A percentile compares a stretch with the other conserved stretches of the same genome.
phyloP scores from a whole-genome alignment of 345 rosid genomes.

The Hypericum perforatum region DNA sequence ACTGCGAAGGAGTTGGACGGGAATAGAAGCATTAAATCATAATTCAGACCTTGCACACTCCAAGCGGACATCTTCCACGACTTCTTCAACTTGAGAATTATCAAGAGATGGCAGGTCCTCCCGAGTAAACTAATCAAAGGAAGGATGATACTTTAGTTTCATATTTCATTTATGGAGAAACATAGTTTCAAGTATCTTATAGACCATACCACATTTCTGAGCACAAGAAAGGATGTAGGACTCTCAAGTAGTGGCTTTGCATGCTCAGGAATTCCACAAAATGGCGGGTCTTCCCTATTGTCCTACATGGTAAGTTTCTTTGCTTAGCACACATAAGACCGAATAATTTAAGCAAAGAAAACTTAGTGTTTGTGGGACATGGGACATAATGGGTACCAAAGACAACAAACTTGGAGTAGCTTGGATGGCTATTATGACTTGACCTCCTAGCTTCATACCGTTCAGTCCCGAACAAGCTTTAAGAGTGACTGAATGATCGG shows the following conservation, averaged over 20 bases:
- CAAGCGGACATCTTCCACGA: slow-evolving; percentile 71
- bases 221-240: slow-evolving; percentile 67
- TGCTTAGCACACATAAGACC: slow-evolving; percentile 18
- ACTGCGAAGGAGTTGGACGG: slow-evolving; percentile 1
- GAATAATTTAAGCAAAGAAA: slow-evolving; percentile 4
- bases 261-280: slow-evolving; percentile 55
- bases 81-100: slow-evolving; percentile 53
- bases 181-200: not conserved
- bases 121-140: slow-evolving; percentile 41
- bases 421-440: slow-evolving; percentile 68
- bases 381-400: slow-evolving; percentile 32
- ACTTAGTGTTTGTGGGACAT: not conserved
- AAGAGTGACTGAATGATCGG: slow-evolving; percentile 51
- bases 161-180: not conserved
- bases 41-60: slow-evolving; percentile 71
- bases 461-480: slow-evolving; percentile 86
- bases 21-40: slow-evolving; percentile 16
- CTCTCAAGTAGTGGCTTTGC: slow-evolving; percentile 72
- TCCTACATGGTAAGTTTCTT: slow-evolving; percentile 31
- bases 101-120: slow-evolving; percentile 42
- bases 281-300: slow-evolving; percentile 30
- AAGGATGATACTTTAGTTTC: too few relatives aligned
- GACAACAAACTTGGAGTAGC: slow-evolving; percentile 36
- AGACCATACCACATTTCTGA: slow-evolving; percentile 76
- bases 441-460: slow-evolving; percentile 90